A percentile compares a stretch with the other conserved stretches of the same genome.
Evolutionary conservation across 176 grass and related monocot genomes (phyloP).

Genomic region (Avena insularis): DNA sequence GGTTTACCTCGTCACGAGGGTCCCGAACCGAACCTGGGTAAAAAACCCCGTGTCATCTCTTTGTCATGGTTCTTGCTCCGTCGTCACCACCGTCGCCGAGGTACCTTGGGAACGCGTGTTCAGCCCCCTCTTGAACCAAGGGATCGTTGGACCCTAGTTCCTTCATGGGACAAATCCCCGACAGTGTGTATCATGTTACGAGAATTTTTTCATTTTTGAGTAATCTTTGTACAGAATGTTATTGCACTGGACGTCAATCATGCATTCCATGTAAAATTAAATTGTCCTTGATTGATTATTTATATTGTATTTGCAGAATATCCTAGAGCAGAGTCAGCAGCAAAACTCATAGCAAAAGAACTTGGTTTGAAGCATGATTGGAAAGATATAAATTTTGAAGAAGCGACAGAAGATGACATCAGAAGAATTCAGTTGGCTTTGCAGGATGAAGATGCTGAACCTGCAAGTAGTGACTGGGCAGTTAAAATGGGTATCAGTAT

Average conservation of each 20-base stretch:
- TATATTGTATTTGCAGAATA: conserved; percentile 76
- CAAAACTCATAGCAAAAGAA: conserved; percentile 79
- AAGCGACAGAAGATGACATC: conserved; percentile 65
- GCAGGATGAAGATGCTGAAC: conserved; percentile 88
- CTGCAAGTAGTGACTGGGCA: conserved; percentile 85
- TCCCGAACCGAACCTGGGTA: no score
- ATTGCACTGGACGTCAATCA: not conserved
- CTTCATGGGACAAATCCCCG: no score
- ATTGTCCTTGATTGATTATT: conserved; percentile 42
- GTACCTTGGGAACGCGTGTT: no score
- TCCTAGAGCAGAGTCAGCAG: conserved; percentile 78
- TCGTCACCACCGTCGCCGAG: no score
- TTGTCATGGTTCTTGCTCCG: no score
- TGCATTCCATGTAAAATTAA: conserved; percentile 35
- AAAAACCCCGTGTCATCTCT: no score
- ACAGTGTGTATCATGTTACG: not conserved
- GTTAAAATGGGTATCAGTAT: conserved; percentile 99
- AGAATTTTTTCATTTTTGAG: conserved; percentile 26
- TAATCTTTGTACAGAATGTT: conserved; percentile 13
- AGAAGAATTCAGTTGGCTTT: conserved; percentile 68
- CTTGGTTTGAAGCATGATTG: conserved; percentile 74
- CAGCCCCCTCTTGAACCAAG: no score
- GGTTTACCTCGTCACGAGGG: no score
- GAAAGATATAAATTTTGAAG: conserved; percentile 79
- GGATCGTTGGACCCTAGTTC: no score